A percentile compares a stretch with the other conserved stretches of the same genome.
phyloP scores from a whole-genome alignment of 768 basidiomycete species.

The Termitomyces sp. region DNA sequence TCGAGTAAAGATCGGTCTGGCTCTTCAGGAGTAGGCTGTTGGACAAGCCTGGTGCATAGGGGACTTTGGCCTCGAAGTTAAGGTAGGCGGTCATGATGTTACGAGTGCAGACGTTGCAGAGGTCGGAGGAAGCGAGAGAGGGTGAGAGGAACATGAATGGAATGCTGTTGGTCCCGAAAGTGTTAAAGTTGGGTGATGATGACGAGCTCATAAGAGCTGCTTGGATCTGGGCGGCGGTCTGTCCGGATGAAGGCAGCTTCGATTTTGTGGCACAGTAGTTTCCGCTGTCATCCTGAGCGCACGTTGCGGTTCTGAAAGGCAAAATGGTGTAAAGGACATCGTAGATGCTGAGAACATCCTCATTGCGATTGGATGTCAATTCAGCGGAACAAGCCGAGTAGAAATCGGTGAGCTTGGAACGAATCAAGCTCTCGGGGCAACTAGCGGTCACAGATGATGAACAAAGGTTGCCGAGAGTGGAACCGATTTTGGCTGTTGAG shows the following conservation, averaged over 20 bases:
- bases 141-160: constrained; percentile 78
- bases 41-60: constrained; percentile 73
- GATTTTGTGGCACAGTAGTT: constrained; percentile 65
- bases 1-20: constrained; percentile 64
- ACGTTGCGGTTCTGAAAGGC: constrained; percentile 67
- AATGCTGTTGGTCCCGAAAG: constrained; percentile 58
- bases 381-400: constrained; percentile 68
- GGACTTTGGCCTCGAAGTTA: constrained; percentile 61
- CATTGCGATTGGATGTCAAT: constrained; percentile 48
- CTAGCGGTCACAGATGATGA: constrained; percentile 32
- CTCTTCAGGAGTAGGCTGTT: constrained; percentile 61
- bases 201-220: constrained; percentile 25
- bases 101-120: constrained; percentile 85
- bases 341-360: constrained; percentile 60
- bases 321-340: constrained; percentile 72
- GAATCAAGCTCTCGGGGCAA: constrained; percentile 59
- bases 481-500: constrained; percentile 40
- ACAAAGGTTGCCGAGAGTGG: constrained; percentile 59
- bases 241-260: constrained; percentile 24
- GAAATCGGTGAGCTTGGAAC: constrained; percentile 63
- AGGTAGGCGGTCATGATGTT: constrained; percentile 75
- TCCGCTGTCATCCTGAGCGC: constrained; percentile 69
- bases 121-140: constrained; percentile 36
- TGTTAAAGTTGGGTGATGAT: constrained; percentile 52
- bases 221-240: constrained; percentile 22